Percentiles rank a stretch among this genome's conserved stretches.
Conservation (phyloP, 2,329 filamentous ascomycete genomes). For the Thelonectria discophora region DNA sequence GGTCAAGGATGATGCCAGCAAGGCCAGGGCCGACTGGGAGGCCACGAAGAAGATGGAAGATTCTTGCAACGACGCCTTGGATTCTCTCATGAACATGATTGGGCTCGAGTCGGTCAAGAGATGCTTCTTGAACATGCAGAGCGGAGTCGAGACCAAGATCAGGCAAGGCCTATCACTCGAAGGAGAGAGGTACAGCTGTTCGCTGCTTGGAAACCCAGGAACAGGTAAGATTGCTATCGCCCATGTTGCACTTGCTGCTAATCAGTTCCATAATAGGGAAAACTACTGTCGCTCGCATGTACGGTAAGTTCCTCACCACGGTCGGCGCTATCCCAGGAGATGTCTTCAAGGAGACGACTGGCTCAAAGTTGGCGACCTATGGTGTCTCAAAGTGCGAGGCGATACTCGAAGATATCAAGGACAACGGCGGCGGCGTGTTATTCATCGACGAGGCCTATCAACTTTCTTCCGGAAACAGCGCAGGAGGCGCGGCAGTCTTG, state of each 20-base stretch:
- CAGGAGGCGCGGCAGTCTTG: conserved; percentile 68
- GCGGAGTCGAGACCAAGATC: conserved; percentile 66
- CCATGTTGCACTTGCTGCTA: conserved; percentile 3
- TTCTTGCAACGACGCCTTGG: conserved; percentile 62
- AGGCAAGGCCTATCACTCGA: conserved; percentile 65
- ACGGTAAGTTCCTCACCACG: conserved; percentile 70
- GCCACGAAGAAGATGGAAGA: conserved; percentile 63
- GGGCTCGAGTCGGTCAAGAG: conserved; percentile 76
- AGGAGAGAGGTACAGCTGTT: conserved; percentile 68
- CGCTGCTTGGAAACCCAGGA: conserved; percentile 77
- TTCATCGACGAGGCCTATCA: conserved; percentile 88
- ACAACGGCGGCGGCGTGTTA: conserved; percentile 70
- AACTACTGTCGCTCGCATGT: conserved; percentile 78
- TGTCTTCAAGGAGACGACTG: conserved; percentile 72
- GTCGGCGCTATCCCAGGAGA: conserved; percentile 69
- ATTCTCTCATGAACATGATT: conserved; percentile 74
- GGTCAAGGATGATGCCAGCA: conserved; percentile 2
- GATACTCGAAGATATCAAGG: conserved; percentile 57
- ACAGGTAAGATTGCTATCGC: conserved; percentile 61
- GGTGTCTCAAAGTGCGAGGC: conserved; percentile 68
- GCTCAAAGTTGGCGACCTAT: conserved; percentile 69
- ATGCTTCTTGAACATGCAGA: conserved; percentile 70
- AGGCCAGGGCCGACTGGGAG: conserved; percentile 67
- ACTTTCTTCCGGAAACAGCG: conserved; percentile 66
- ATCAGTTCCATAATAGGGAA: conserved; percentile 55